Conservation (phyloP, 495 filamentous ascomycete species). For the Tuber aestivum region DNA sequence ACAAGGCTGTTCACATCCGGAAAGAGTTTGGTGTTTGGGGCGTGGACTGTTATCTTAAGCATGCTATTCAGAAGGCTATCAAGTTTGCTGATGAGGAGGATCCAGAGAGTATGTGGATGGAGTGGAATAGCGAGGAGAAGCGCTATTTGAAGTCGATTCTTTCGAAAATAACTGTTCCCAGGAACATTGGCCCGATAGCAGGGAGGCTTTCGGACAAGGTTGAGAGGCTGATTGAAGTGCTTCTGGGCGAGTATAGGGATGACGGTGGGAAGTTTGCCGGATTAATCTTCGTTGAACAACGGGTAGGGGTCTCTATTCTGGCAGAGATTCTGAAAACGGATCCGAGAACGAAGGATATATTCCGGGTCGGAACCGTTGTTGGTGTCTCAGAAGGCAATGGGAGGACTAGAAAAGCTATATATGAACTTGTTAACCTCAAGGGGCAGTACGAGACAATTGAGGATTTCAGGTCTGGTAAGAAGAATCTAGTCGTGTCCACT, state of each 20-base stretch:
- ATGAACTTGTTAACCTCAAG: constrained; percentile 55
- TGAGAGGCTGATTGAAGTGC: constrained; percentile 42
- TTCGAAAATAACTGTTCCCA: constrained; percentile 45
- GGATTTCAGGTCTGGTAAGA: constrained; percentile 60
- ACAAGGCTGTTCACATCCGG: constrained; percentile 51
- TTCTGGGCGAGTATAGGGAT: constrained; percentile 35
- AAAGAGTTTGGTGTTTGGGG: constrained; percentile 68
- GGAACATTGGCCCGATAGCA: constrained; percentile 27
- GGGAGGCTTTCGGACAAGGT: constrained; percentile 42
- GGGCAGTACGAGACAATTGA: constrained; percentile 58
- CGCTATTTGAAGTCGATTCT: constrained; percentile 56
- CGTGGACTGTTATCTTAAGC: constrained; percentile 62
- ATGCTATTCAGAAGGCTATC: constrained; percentile 52
- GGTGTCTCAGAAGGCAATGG: constrained; percentile 57
- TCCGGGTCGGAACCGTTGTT: constrained; percentile 61
- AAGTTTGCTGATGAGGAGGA: constrained; percentile 41
- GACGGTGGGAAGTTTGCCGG: constrained; percentile 52
- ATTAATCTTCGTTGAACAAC: constrained; percentile 71
- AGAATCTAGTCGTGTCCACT: constrained; percentile 76
- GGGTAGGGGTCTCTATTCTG: constrained; percentile 64
- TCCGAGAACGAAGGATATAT: constrained; percentile 53
- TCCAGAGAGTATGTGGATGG: constrained; percentile 39
- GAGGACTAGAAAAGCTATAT: constrained; percentile 50
- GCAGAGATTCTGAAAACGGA: constrained; percentile 60
- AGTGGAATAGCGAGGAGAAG: constrained; percentile 53